phyloP scores from a whole-genome alignment of 1,139 yeast genomes.

The Debaryomyces sp. region DNA sequence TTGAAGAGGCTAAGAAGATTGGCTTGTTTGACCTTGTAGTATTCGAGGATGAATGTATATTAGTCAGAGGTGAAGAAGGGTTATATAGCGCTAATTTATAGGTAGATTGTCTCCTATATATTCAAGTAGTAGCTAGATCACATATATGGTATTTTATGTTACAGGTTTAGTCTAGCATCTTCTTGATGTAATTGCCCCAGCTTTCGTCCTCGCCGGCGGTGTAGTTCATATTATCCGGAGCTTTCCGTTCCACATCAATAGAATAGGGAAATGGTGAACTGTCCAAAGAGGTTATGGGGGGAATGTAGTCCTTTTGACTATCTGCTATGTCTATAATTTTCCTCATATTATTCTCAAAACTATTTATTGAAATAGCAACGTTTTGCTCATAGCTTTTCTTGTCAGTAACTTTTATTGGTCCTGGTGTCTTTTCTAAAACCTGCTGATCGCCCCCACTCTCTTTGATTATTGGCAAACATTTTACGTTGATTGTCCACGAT shows the following conservation, averaged over 20 bases:
- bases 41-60: conserved; percentile 66
- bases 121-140: neutral
- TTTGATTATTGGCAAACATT: conserved; percentile 32
- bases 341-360: conserved; percentile 47
- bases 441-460: conserved; percentile 4
- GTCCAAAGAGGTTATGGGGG: conserved; percentile 71
- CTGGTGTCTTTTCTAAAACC: neutral
- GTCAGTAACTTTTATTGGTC: neutral
- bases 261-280: conserved; percentile 68
- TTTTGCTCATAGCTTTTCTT: conserved; percentile 9
- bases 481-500: conserved; percentile 42
- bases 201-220: conserved; percentile 30
- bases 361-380: conserved; percentile 30
- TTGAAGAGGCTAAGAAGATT: conserved; percentile 40
- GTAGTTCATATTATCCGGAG: conserved; percentile 12
- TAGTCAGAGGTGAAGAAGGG: conserved; percentile 69
- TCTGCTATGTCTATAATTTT: conserved; percentile 56
- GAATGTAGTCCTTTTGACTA: conserved; percentile 64
- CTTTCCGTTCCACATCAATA: conserved; percentile 30
- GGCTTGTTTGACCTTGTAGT: conserved; percentile 51
- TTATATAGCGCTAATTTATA: conserved; percentile 36
- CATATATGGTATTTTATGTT: conserved; percentile 2
- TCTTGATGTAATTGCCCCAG: conserved; percentile 55
- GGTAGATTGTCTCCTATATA: neutral
- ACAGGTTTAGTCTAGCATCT: conserved; percentile 35